Evolutionary conservation across 257 asterid species (phyloP), one percentile per base, ranked within the genome.

Genomic region (Solanum pimpinellifolium): DNA sequence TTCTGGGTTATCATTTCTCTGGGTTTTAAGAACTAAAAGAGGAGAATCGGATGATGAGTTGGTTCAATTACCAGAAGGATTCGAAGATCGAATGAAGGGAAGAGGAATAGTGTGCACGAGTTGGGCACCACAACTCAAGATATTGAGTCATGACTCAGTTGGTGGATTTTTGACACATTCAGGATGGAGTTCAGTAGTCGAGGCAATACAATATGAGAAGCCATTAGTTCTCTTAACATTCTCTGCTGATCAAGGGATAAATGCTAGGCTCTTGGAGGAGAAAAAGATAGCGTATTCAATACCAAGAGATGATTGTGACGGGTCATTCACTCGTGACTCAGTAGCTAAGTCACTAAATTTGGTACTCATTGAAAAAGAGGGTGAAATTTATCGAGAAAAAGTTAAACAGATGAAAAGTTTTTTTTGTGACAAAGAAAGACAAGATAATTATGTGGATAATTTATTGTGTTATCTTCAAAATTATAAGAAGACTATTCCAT

Each of bases 121-220:
- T 6, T 91, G 93, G 93, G 91, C 89, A 2, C 90, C 93, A 3
- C 93, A 91, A 25, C 27, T 85, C 33, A 75, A 59, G 84, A 85
- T 91, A 60, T 33, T 91, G 81, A 89, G 87, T 37, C 88, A 91
- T 56, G 90, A 70, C 13, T 91, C 91, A 1, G 87, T 89, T 0
- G 92, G 91, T 62, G 93, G 88, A 8, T 91, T 89, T 87, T 84
- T 91, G 87, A 91, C 91, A 74, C 91, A 91, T 69, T 91, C 87
- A 0, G 91, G 91, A 33, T 91, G 91, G 88, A 87, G 91, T 33
- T 91, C 93, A 33, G 74, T 76, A 2, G 80, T 91, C 1, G 93
- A 91, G 21, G 91, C 88, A 14, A 29, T 89, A 6, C 66, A 39
- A 86, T 66, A 65, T 31, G 90, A 85, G 41, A 87, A 85, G 77